Evolutionary conservation across 495 filamentous ascomycete species (phyloP).

Genomic region (Tetracladium marchalianum): DNA sequence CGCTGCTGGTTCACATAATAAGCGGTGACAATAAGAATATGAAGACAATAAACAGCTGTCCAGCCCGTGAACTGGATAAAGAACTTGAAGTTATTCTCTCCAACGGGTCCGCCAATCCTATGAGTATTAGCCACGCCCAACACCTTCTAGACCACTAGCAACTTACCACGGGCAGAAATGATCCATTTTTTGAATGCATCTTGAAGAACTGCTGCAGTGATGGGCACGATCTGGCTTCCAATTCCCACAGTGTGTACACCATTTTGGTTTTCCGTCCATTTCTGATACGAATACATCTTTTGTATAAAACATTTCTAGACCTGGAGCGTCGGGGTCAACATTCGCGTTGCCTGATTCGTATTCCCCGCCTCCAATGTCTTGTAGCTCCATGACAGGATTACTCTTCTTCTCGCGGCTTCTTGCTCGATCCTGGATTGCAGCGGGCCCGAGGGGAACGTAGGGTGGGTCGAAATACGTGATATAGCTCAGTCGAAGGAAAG

Average conservation of each 20-base stretch:
- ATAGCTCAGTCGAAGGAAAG: conserved; percentile 59
- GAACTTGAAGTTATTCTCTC: conserved; percentile 75
- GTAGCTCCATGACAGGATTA: conserved; percentile 6
- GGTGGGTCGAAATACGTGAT: conserved; percentile 59
- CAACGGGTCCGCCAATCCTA: conserved; percentile 81
- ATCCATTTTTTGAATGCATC: conserved; percentile 84
- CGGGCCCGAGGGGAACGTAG: conserved; percentile 51
- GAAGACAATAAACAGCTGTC: conserved; percentile 54
- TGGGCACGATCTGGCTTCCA: conserved; percentile 80
- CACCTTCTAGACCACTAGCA: background rate
- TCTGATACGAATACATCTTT: conserved; percentile 79
- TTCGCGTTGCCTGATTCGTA: conserved; percentile 9
- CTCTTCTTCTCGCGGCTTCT: conserved; percentile 4
- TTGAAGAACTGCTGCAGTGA: conserved; percentile 69
- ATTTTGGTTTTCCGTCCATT: conserved; percentile 65
- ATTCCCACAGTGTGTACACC: conserved; percentile 67
- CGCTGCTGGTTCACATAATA: conserved; percentile 32
- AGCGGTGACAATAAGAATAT: conserved; percentile 49
- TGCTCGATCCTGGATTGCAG: conserved; percentile 22
- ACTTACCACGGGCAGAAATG: conserved; percentile 86
- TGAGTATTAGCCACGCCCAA: background rate
- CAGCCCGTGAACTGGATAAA: conserved; percentile 81
- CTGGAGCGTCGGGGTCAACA: conserved; percentile 34
- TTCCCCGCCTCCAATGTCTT: conserved; percentile 16
- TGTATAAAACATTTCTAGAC: conserved; percentile 54